Percentiles rank a stretch among this genome's conserved stretches.
These are phyloP conservation scores for Aspergillus affinis DNA, from an alignment of 495 filamentous ascomycete species.

Conservation along the genomic window DNA sequence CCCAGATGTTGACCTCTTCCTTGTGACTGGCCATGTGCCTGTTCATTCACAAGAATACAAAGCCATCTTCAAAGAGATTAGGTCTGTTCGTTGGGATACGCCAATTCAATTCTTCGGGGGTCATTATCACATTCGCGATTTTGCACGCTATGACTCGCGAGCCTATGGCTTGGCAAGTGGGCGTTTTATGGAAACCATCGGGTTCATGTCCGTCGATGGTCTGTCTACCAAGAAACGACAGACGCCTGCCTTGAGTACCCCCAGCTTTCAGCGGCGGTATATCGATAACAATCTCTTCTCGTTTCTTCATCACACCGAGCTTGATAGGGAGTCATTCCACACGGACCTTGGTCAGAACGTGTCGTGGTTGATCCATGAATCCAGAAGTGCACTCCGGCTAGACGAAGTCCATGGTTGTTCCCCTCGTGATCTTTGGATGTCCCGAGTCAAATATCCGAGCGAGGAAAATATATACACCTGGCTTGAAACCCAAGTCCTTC, in stretches of 20 bases:
- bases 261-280: constrained; percentile 74
- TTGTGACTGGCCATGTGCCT: constrained; percentile 85
- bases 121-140: constrained; percentile 88
- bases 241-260: constrained; percentile 34
- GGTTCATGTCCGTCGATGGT: constrained; percentile 86
- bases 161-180: constrained; percentile 84
- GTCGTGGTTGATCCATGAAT: constrained; percentile 65
- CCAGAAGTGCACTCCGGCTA: constrained; percentile 68
- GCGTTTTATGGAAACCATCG: constrained; percentile 98
- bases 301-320: constrained; percentile 75
- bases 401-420: constrained; percentile 79
- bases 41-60: constrained; percentile 76
- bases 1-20: constrained; percentile 77
- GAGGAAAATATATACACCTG: constrained; percentile 74
- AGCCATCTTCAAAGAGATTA: constrained; percentile 74
- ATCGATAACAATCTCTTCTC: constrained; percentile 94
- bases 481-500: constrained; percentile 73
- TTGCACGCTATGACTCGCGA: constrained; percentile 73
- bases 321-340: constrained; percentile 68
- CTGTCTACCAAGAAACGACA: constrained; percentile 45
- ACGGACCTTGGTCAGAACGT: constrained; percentile 77
- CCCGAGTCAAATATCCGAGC: constrained; percentile 66
- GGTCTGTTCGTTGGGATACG: constrained; percentile 70
- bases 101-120: constrained; percentile 95
- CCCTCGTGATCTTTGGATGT: constrained; percentile 78